Conservation (phyloP, 768 basidiomycete species). For the Termitomyces bulborhizus region DNA sequence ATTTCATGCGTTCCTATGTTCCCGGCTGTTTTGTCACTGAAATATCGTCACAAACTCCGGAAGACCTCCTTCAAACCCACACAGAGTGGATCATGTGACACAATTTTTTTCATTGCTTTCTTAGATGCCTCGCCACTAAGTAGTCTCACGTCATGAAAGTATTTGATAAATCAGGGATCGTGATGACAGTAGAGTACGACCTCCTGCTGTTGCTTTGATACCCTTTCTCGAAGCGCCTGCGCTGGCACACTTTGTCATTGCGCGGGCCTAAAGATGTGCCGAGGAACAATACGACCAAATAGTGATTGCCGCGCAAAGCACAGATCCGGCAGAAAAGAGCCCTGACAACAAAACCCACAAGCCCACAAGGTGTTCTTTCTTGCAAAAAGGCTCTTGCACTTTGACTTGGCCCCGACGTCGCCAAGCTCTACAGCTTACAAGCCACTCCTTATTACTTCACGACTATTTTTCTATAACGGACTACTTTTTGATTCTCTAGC, state of each 20-base stretch:
- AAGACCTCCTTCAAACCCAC: not conserved
- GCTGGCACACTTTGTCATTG: not conserved
- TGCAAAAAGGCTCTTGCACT: not conserved
- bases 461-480: constrained; percentile 8
- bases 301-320: constrained; percentile 7
- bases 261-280: not conserved
- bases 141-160: not conserved
- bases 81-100: not conserved
- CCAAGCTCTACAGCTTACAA: constrained; percentile 4
- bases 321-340: constrained; percentile 1
- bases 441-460: constrained; percentile 10
- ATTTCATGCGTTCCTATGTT: not conserved
- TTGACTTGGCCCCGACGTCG: not conserved
- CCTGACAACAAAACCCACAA: constrained; percentile 7
- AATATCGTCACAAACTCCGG: no score
- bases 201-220: not conserved
- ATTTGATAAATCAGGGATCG: no score
- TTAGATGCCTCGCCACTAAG: not conserved
- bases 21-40: no score
- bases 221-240: not conserved
- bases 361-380: no score
- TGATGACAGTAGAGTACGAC: not conserved
- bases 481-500: constrained; percentile 7
- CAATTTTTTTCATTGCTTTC: not conserved
- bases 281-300: constrained; percentile 8